Percentiles rank a stretch among this genome's conserved stretches.
phyloP scores from a whole-genome alignment of 2,329 filamentous ascomycete species.

The Fragosphaeria purpurea region DNA sequence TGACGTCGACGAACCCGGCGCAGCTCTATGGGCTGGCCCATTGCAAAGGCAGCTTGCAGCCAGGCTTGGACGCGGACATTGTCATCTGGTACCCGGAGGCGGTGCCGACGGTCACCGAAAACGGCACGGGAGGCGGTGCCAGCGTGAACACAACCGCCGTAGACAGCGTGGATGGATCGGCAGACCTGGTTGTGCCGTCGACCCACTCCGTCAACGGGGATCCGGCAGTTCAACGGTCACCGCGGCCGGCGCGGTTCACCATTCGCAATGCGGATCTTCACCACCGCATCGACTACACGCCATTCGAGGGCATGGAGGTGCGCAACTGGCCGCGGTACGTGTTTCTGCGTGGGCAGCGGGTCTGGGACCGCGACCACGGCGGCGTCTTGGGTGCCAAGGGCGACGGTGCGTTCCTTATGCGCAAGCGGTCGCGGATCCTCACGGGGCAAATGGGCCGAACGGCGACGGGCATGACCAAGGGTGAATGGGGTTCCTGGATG shows the following conservation, averaged over 20 bases:
- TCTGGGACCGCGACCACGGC: constrained; percentile 44
- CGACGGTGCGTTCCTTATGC: constrained; percentile 37
- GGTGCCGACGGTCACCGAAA: background rate
- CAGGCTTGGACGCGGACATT: constrained; percentile 45
- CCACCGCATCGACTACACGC: constrained; percentile 53
- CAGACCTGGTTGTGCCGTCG: too few species aligned
- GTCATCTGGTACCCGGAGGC: constrained; percentile 46
- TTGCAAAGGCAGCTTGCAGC: constrained; percentile 37
- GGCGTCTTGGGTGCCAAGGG: constrained; percentile 38
- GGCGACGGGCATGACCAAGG: constrained; percentile 8
- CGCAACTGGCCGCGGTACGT: constrained; percentile 53
- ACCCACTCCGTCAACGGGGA: too few species aligned
- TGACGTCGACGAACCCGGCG: constrained; percentile 44
- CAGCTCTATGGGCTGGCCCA: constrained; percentile 46
- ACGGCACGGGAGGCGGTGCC: background rate
- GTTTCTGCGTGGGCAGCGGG: constrained; percentile 44
- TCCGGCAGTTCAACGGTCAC: too few species aligned
- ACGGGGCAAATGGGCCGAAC: constrained; percentile 13
- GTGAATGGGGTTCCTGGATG: constrained; percentile 11
- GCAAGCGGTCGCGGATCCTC: constrained; percentile 17
- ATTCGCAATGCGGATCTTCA: constrained; percentile 40
- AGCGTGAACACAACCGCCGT: too few species aligned
- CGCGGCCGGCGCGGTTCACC: background rate
- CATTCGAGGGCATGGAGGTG: constrained; percentile 46
- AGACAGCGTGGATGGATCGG: too few species aligned